Conservation (phyloP, 1,139 yeast genomes). For the Lodderomyces theae region DNA sequence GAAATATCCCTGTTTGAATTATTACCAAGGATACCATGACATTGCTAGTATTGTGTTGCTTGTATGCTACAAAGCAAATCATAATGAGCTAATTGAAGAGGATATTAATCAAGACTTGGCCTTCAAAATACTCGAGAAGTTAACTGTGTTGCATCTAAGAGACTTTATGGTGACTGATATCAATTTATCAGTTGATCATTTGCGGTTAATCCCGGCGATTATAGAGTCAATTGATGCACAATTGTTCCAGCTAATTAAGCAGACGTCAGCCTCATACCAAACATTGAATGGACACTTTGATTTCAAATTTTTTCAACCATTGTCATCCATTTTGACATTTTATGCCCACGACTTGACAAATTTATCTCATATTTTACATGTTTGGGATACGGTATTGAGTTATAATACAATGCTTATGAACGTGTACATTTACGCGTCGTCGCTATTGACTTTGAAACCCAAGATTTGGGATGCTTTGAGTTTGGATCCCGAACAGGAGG, state of each 20-base stretch:
- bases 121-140: slow-evolving; percentile 48
- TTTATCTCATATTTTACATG: slow-evolving; percentile 45
- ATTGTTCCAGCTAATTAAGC: slow-evolving; percentile 48
- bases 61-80: slow-evolving; percentile 35
- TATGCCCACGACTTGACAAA: slow-evolving; percentile 70
- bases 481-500: slow-evolving; percentile 13
- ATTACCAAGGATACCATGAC: slow-evolving; percentile 94
- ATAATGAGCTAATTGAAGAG: slow-evolving; percentile 9
- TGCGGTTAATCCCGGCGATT: slow-evolving; percentile 63
- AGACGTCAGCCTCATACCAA: slow-evolving; percentile 29
- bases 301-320: slow-evolving; percentile 53
- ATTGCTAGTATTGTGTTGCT: slow-evolving; percentile 68
- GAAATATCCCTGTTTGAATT: slow-evolving; percentile 58
- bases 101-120: slow-evolving; percentile 37
- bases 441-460: slow-evolving; percentile 42
- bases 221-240: slow-evolving; percentile 48
- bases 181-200: slow-evolving; percentile 61
- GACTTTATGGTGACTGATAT: slow-evolving; percentile 83
- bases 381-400: slow-evolving; percentile 65
- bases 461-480: slow-evolving; percentile 33
- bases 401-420: slow-evolving; percentile 41
- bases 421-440: slow-evolving; percentile 57
- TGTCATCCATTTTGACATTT: slow-evolving; percentile 74
- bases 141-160: slow-evolving; percentile 65
- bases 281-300: slow-evolving; percentile 35